These are phyloP conservation scores for Diutina catenulata DNA, from an alignment of 1,139 yeast species.

Conservation along the genomic window DNA sequence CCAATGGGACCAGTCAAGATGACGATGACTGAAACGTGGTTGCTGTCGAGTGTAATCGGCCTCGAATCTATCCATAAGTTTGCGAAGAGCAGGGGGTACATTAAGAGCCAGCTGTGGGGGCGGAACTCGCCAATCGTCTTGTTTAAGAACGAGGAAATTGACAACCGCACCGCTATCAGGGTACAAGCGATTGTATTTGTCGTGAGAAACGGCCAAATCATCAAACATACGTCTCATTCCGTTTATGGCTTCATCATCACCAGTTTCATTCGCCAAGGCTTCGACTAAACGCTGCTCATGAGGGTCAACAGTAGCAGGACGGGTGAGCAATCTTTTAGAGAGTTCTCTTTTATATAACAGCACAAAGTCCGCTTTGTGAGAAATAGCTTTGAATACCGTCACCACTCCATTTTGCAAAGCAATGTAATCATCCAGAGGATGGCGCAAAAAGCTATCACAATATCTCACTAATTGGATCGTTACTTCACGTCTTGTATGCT, in stretches of 20 bases:
- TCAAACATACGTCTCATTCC: not conserved
- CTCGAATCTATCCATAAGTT: not conserved
- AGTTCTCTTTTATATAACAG: not conserved
- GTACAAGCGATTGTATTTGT: not conserved
- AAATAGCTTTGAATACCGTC: not conserved
- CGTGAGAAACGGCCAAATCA: not conserved
- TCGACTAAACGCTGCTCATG: not conserved
- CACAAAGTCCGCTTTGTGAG: not conserved
- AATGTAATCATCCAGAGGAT: not conserved
- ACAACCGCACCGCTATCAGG: not conserved
- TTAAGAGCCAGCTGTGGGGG: not conserved
- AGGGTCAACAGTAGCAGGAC: not conserved
- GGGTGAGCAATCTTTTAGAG: not conserved
- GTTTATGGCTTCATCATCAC: not conserved
- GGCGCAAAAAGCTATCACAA: not conserved
- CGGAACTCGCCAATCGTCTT: not conserved
- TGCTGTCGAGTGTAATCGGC: not conserved
- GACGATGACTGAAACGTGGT: not conserved
- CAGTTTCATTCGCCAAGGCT: not conserved
- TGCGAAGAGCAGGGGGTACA: not conserved
- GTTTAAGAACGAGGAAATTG: not conserved
- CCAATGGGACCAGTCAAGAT: conserved; percentile 3
- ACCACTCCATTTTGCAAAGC: not conserved
- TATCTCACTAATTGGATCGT: not conserved
- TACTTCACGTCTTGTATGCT: not conserved